Base-by-base conservation (phyloP, 306 rosid genomes). In the Gastrolobium bilobum region DNA sequence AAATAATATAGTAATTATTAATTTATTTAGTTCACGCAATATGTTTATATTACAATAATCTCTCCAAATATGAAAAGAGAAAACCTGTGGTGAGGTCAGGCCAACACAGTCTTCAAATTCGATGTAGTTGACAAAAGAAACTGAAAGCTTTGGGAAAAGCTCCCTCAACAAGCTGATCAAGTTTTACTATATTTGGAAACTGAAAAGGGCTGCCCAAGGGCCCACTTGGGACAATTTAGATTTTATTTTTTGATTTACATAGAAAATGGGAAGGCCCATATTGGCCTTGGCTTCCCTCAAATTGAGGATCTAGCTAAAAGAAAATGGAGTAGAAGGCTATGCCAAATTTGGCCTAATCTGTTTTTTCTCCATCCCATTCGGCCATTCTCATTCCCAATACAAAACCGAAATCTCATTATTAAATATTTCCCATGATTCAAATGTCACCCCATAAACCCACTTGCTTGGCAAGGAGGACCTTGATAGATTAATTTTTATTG, bases 121-220 rank as follows among this genome's bases (percentile, higher is more conserved):
- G 56, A 53, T 34, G 73, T 65, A 67, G 72, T 68, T 51, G 83
- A 56, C 75, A 51, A 31, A 69, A 50, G 81, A 74, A 78, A 68
- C 79, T 33, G 48, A 68, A 73, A 33, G 39, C 81, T 59, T 39
- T 37, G 84, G 80, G 69, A 77, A 77, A 76, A 57, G 81, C 33
- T 33, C 73, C 63, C 44, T n/a, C 42, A 65, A 34, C 82, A 46
- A 51, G 76, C 43, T 39, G 53, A 75, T 54, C 76, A 66, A 43
- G 29, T 34, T 65, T 83, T 87, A 38, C 88, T 70, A 82, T 79
- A 40, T 87, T 79, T 86, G 68, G 86, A 84, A 75, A 83, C 72
- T 30, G 39, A 5, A 59, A 86, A 70, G 54, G 66, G 76, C 30
- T 34, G 71, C 81, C 37, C 4, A 15, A 15, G 35, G 84, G 80